Evolutionary conservation across 768 basidiomycete genomes (phyloP), one percentile per base, ranked within the genome.

Genomic region (Asterophora lycoperdoides): DNA sequence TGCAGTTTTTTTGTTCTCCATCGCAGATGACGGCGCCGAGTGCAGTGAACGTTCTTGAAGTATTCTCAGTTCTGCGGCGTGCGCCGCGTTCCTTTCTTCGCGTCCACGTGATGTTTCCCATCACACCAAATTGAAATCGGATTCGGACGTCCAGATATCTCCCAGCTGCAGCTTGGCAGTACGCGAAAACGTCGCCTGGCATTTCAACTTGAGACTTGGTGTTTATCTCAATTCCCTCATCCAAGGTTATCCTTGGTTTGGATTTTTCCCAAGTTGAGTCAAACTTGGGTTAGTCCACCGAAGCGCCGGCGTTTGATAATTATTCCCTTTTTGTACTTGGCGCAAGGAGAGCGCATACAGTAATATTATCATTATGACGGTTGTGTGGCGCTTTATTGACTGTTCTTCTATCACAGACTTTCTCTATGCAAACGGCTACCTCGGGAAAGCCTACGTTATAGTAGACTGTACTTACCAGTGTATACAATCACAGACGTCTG

Each of bases 171-270:
- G n/a, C n/a, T n/a, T n/a, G n/a, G n/a, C n/a, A n/a, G n/a, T n/a
- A n/a, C n/a, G n/a, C n/a, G n/a, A n/a, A n/a, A n/a, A n/a, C n/a
- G n/a, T n/a, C n/a, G n/a, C n/a, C n/a, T n/a, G n/a, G n/a, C n/a
- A n/a, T n/a, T n/a, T n/a, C n/a, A n/a, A n/a, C n/a, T n/a, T n/a
- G n/a, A n/a, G n/a, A n/a, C n/a, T n/a, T n/a, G n/a, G n/a, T n/a
- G n/a, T n/a, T n/a, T 76, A 69, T 56, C 68, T 78, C 67, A 72
- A 77, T 32, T 48, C 51, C 10, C 67, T 74, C 2, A 66, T 77
- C 2, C 71, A 77, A 48, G 65, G 74, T 5, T 76, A 76, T 51
- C 65, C 73, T n/a, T 78, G 74, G 75, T 77, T 77, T 52, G 76
- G 72, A n/a, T 59, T 50, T 34, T 55, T 54, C 44, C 60, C 62